Evolutionary conservation across 768 basidiomycete species (phyloP).

Genomic region (Boletales sp.): DNA sequence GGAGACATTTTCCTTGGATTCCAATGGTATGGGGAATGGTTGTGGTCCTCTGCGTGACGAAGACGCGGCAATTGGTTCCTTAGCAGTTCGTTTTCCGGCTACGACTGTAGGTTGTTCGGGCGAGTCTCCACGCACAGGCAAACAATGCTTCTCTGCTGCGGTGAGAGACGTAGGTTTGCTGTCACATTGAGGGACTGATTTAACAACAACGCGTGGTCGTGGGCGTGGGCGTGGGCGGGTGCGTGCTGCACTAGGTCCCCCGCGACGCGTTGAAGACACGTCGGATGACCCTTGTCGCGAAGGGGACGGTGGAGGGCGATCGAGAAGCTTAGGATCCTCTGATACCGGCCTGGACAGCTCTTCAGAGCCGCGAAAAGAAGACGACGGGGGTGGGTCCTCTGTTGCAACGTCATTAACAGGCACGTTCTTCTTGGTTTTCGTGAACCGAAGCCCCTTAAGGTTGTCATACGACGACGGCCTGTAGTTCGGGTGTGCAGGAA

Average conservation of each 20-base stretch:
- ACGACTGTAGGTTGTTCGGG: slow-evolving; percentile 1
- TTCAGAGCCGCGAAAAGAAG: slow-evolving; percentile 22
- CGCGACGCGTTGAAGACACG: slow-evolving; percentile 2
- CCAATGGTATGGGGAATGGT: slow-evolving; percentile 22
- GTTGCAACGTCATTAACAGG: neutral
- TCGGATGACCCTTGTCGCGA: neutral
- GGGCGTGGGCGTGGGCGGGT: slow-evolving; percentile 17
- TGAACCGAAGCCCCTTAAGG: slow-evolving; percentile 30
- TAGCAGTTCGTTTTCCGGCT: neutral
- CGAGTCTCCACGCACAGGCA: slow-evolving; percentile 5
- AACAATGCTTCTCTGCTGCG: neutral
- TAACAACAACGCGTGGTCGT: slow-evolving; percentile 8
- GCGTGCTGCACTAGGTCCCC: neutral
- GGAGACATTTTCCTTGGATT: slow-evolving; percentile 22
- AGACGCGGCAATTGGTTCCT: slow-evolving; percentile 5
- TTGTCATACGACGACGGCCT: slow-evolving; percentile 10
- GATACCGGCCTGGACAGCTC: slow-evolving; percentile 20
- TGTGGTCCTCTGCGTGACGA: slow-evolving; percentile 14
- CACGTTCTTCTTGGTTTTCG: slow-evolving; percentile 25
- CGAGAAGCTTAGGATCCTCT: slow-evolving; percentile 9
- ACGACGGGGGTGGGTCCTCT: slow-evolving; percentile 18
- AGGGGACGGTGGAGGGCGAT: neutral
- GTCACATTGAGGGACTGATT: neutral
- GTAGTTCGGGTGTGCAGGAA: slow-evolving; percentile 22
- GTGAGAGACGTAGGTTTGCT: slow-evolving; percentile 19